Conservation (phyloP, 768 basidiomycete species). For the Suillus variegatus region DNA sequence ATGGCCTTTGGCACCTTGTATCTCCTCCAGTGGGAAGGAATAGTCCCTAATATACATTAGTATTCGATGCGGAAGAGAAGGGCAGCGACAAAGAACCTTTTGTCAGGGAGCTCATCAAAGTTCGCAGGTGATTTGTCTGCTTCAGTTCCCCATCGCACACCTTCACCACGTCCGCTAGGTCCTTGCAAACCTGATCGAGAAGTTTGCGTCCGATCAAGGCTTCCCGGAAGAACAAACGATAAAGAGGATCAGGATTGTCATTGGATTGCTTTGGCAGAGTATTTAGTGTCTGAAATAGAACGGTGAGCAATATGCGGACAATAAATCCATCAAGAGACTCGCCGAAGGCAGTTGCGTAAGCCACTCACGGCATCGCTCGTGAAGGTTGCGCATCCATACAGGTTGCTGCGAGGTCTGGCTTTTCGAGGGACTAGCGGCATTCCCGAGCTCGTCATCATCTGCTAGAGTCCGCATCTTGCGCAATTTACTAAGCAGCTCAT, state of each 20-base stretch:
- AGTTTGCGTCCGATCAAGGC: conserved; percentile 78
- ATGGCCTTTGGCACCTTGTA: conserved; percentile 87
- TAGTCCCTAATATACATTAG: conserved; percentile 59
- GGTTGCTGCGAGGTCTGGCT: conserved; percentile 75
- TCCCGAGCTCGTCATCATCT: conserved; percentile 72
- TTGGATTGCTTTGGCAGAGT: conserved; percentile 62
- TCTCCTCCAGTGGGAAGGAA: conserved; percentile 84
- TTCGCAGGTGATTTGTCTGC: conserved; percentile 95
- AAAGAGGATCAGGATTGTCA: conserved; percentile 82
- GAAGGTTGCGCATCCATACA: conserved; percentile 90
- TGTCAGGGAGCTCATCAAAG: conserved; percentile 83
- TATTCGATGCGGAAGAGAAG: neutral
- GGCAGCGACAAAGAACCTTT: conserved; percentile 58
- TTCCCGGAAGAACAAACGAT: conserved; percentile 88
- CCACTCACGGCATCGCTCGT: conserved; percentile 86
- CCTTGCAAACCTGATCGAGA: conserved; percentile 73
- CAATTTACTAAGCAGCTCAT: conserved; percentile 79
- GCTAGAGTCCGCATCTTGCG: conserved; percentile 90
- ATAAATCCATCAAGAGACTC: conserved; percentile 24
- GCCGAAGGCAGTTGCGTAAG: conserved; percentile 75
- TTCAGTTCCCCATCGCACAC: conserved; percentile 88
- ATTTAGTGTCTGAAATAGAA: conserved; percentile 54
- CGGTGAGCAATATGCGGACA: conserved; percentile 14
- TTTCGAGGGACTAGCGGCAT: conserved; percentile 57
- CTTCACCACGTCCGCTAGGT: conserved; percentile 78